Conservation (phyloP, 306 rosid genomes). For the Cicer arietinum region DNA sequence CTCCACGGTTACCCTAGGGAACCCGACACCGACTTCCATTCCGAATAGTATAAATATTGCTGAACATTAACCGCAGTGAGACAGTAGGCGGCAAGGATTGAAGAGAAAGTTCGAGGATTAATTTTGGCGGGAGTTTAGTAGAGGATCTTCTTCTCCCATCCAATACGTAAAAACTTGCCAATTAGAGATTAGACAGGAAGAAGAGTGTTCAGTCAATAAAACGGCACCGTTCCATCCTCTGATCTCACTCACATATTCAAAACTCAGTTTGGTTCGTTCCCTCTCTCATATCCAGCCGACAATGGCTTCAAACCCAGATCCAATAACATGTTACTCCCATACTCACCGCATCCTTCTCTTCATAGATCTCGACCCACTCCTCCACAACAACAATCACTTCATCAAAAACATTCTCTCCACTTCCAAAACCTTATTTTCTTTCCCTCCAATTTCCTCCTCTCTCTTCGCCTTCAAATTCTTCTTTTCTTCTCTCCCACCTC, state of each 20-base stretch:
- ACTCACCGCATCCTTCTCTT: slow-evolving; percentile 72
- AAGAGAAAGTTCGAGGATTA: too few species aligned
- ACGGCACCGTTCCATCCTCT: neutral
- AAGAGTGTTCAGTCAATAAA: too few species aligned
- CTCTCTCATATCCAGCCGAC: neutral
- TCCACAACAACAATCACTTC: slow-evolving; percentile 36
- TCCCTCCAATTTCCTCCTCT: slow-evolving; percentile 65
- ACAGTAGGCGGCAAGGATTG: too few species aligned
- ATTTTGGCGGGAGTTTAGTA: too few species aligned
- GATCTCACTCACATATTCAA: neutral
- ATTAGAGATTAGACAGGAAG: too few species aligned
- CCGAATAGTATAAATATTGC: too few species aligned
- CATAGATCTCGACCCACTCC: slow-evolving; percentile 66
- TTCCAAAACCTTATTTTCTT: slow-evolving; percentile 54
- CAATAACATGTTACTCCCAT: slow-evolving; percentile 49
- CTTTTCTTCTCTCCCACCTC: slow-evolving; percentile 82
- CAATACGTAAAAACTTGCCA: too few species aligned
- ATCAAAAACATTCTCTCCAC: slow-evolving; percentile 47
- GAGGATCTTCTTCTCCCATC: too few species aligned
- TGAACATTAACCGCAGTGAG: too few species aligned
- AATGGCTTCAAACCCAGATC: slow-evolving; percentile 34
- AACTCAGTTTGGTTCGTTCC: neutral
- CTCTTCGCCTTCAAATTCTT: slow-evolving; percentile 72
- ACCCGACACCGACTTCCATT: too few species aligned
- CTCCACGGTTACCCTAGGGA: too few species aligned